Conservation (phyloP, 345 rosid species). For the Jatropha curcas region DNA sequence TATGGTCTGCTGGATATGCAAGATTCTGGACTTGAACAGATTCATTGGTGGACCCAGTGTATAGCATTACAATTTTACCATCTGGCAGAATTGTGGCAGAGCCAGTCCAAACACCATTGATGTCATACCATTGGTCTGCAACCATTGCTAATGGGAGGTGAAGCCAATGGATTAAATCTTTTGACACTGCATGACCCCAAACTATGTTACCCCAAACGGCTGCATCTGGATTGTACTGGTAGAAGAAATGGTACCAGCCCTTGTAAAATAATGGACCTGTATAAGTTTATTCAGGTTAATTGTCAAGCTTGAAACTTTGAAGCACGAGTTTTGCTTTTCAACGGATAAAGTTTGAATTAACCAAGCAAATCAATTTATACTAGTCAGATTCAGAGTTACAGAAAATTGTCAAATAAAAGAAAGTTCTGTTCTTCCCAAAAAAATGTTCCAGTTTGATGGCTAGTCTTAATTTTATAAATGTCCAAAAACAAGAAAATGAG, state of each 20-base stretch:
- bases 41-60: conserved; percentile 77
- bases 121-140: conserved; percentile 80
- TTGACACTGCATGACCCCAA: conserved; percentile 95
- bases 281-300: conserved; percentile 1
- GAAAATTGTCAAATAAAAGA: not conserved
- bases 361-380: too few species aligned
- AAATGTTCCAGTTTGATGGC: too few species aligned
- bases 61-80: conserved; percentile 74
- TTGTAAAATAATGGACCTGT: conserved; percentile 93
- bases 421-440: too few species aligned
- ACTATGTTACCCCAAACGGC: conserved; percentile 92
- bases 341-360: not conserved
- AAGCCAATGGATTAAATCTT: conserved; percentile 79
- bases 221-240: conserved; percentile 85
- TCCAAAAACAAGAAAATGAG: not conserved
- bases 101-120: conserved; percentile 87
- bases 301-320: too few species aligned
- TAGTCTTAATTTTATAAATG: too few species aligned
- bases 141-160: conserved; percentile 89
- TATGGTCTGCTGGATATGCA: conserved; percentile 73
- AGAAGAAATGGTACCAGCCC: conserved; percentile 95
- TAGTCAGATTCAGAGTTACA: not conserved
- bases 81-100: conserved; percentile 84
- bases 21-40: conserved; percentile 86
- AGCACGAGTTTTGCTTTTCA: too few species aligned